Conservation (phyloP, 1,139 yeast genomes). For the Pichia sp. region DNA sequence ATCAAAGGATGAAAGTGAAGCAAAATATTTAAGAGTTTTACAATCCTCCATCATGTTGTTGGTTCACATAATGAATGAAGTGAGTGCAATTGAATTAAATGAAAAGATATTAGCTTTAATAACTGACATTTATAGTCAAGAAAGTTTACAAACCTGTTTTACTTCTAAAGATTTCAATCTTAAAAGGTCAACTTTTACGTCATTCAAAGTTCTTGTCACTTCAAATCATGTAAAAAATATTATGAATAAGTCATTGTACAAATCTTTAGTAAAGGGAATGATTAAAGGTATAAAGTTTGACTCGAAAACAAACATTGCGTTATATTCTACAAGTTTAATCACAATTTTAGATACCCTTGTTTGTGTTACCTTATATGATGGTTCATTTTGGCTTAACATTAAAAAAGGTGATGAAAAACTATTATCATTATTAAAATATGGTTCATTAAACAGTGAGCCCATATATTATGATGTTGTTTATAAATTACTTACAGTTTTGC, state of each 20-base stretch:
- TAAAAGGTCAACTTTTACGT: conserved; percentile 38
- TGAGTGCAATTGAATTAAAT: conserved; percentile 16
- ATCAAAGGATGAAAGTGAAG: conserved; percentile 56
- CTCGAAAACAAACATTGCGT: conserved; percentile 30
- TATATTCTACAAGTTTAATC: conserved; percentile 41
- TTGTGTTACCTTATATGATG: conserved; percentile 35
- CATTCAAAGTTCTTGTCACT: conserved; percentile 30
- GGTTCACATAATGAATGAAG: conserved; percentile 18
- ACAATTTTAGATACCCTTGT: conserved; percentile 45
- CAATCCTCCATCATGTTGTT: conserved; percentile 48
- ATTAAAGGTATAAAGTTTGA: conserved; percentile 44
- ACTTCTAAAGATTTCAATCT: conserved; percentile 37
- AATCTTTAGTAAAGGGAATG: conserved; percentile 42
- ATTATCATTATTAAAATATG: conserved; percentile 41
- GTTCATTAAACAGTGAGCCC: conserved; percentile 48
- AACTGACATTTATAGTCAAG: conserved; percentile 33
- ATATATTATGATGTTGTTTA: conserved; percentile 37
- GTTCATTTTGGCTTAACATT: conserved; percentile 44
- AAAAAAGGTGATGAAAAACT: conserved; percentile 40
- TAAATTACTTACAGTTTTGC: conserved; percentile 22
- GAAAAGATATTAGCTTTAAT: conserved; percentile 20
- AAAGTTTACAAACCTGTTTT: conserved; percentile 41
- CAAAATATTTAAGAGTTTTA: conserved; percentile 60
- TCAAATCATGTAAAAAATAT: conserved; percentile 12
- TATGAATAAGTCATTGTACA: conserved; percentile 34